phyloP scores from a whole-genome alignment of 2,329 filamentous ascomycete species.

The Macrophomina tecta region DNA sequence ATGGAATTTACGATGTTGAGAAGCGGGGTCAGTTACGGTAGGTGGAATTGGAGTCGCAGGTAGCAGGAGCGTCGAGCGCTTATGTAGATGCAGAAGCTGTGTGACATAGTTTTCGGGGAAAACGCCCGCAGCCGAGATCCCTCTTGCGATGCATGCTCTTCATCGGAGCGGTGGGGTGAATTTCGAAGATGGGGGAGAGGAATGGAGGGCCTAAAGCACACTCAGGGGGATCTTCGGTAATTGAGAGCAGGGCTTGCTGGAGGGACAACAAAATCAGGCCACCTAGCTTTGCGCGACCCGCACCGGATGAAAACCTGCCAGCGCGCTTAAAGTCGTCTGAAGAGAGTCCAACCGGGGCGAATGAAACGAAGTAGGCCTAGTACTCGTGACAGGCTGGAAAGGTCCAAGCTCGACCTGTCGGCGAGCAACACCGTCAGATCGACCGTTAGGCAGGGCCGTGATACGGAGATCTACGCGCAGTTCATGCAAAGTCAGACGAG shows the following conservation, averaged over 20 bases:
- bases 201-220: not conserved
- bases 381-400: not conserved
- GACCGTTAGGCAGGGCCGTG: not conserved
- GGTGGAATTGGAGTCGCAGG: no score
- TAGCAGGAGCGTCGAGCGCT: no score
- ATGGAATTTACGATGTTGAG: no score
- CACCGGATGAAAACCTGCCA: not conserved
- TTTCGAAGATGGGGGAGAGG: not conserved
- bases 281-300: not conserved
- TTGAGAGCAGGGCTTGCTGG: not conserved
- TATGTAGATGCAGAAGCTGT: no score
- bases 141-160: not conserved
- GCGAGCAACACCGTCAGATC: not conserved
- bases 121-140: no score
- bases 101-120: no score
- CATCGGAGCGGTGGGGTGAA: not conserved
- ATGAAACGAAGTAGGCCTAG: not conserved
- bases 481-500: not conserved
- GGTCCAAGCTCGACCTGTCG: not conserved
- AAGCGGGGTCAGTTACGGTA: no score
- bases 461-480: slow-evolving; percentile 10
- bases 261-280: not conserved
- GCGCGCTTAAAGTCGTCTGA: not conserved
- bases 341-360: not conserved
- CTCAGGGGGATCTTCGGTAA: slow-evolving; percentile 11